Evolutionary conservation across 768 basidiomycete genomes (phyloP), one percentile per base, ranked within the genome.

Genomic region (Tricholoma furcatifolium): DNA sequence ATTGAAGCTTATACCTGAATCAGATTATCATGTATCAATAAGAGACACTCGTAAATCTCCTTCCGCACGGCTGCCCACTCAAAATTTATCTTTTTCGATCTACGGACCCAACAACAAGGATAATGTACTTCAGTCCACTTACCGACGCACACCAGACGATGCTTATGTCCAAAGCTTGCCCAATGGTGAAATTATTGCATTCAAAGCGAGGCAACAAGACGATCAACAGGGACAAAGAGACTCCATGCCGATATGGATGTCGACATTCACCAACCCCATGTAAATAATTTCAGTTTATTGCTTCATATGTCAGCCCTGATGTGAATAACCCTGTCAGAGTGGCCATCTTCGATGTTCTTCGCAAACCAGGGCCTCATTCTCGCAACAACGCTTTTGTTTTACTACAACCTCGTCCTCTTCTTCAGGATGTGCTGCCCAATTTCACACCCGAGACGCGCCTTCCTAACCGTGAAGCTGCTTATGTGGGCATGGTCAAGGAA

Each of bases 51-150:
- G 12, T 0, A 62, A 70, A 9, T 59, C 50, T 24, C 53, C 66
- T 20, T 53, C 56, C 24, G 64, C 66, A 4, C 56, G 61, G 15
- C 64, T 78, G 6, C 81, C 78, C 18, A 73, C 83, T 11, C 96
- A 98, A 61, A 90, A 90, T 48, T 79, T 98, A 14, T 84, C 86
- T 0, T 97, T 94, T 69, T 96, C 95, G 0, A 83, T 87, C 0
- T 98, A 98, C 67, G 92, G 93, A 0, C 93, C 96, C 5, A 95
- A 95, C 66, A 93, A 88, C 63, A 85, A 88, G 67, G 91, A 95
- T 65, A 82, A 80, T 57, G 71, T 79, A 7, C 62, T 85, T 11
- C 94, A 96, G 63, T 71, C 82, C 4, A 66, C 81, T 9, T 98
- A 96, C 73, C 78, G 77, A 6, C 84, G 79, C 34, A 88, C 91